These are phyloP conservation scores for Actinomucor elegans DNA, from an alignment of 371 early-diverging fungal species.

Conservation along the genomic window DNA sequence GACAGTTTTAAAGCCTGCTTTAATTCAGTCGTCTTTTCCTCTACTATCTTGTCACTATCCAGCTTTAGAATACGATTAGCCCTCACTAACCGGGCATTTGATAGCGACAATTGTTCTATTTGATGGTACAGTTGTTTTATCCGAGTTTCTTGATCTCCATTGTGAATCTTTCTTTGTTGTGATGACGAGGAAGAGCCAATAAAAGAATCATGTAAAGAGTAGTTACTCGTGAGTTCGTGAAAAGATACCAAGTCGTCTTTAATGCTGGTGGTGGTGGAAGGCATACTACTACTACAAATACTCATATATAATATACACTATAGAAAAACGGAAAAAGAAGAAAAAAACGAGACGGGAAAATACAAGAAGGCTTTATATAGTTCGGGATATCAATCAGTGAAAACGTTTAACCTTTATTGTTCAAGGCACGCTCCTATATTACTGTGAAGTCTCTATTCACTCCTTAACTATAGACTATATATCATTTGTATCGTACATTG, in stretches of 20 bases:
- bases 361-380: no score
- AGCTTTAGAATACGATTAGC: constrained; percentile 42
- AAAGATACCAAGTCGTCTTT: constrained; percentile 19
- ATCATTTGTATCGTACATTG: no score
- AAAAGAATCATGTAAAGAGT: constrained; percentile 27
- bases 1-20: constrained; percentile 39
- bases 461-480: no score
- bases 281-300: constrained; percentile 3
- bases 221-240: constrained; percentile 22
- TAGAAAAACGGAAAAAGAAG: no score
- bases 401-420: no score
- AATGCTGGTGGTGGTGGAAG: constrained; percentile 10
- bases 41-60: constrained; percentile 38
- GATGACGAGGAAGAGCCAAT: constrained; percentile 3
- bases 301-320: constrained; percentile 10
- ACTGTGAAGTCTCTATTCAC: no score
- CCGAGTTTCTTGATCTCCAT: constrained; percentile 30
- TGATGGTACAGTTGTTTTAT: constrained; percentile 37
- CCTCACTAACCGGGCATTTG: constrained; percentile 39
- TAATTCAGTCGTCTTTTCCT: constrained; percentile 38
- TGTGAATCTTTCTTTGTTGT: constrained; percentile 19
- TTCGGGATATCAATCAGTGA: no score
- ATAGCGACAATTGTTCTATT: constrained; percentile 36
- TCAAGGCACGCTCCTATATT: no score
- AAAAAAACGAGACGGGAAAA: no score